phyloP scores from a whole-genome alignment of 2,329 filamentous ascomycete genomes.

The Stemphylium lycopersici region DNA sequence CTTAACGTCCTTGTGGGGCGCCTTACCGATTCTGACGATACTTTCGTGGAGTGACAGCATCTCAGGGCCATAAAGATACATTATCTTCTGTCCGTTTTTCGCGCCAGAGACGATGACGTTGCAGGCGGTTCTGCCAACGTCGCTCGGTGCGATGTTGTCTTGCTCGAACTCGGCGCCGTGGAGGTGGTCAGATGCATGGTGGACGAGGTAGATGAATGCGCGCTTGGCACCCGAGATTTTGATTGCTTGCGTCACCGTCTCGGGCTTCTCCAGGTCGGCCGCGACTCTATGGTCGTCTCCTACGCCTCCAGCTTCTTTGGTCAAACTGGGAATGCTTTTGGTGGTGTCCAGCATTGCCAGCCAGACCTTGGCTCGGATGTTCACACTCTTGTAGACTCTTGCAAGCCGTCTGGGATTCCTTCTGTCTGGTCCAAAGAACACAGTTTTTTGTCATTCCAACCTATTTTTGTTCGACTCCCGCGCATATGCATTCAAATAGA shows the following conservation, averaged over 20 bases:
- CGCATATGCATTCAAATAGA: too few relatives aligned
- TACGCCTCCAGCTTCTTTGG: conserved; percentile 31
- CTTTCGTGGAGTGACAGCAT: conserved; percentile 39
- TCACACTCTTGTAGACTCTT: too few relatives aligned
- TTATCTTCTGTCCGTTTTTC: conserved; percentile 33
- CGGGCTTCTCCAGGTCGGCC: conserved; percentile 54
- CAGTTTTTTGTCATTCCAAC: too few relatives aligned
- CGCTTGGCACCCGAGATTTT: conserved; percentile 50
- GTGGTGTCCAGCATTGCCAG: conserved; percentile 56
- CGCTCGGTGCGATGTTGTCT: conserved; percentile 52
- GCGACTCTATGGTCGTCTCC: conserved; percentile 48
- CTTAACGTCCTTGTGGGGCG: conserved; percentile 43
- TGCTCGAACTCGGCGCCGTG: conserved; percentile 38
- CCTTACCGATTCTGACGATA: conserved; percentile 36
- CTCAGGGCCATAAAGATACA: conserved; percentile 50
- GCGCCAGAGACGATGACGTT: conserved; percentile 47
- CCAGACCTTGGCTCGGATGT: conserved; percentile 52
- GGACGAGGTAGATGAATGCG: conserved; percentile 57
- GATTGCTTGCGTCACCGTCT: conserved; percentile 52
- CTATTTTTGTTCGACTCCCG: too few relatives aligned
- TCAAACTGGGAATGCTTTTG: conserved; percentile 53
- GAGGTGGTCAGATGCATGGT: conserved; percentile 50
- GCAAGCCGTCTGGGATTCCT: too few relatives aligned
- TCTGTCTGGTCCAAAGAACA: too few relatives aligned
- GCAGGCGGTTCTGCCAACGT: conserved; percentile 55